Evolutionary conservation across 306 rosid species (phyloP), one percentile per base, ranked within the genome.

Genomic region (Fragaria nilgerrensis): DNA sequence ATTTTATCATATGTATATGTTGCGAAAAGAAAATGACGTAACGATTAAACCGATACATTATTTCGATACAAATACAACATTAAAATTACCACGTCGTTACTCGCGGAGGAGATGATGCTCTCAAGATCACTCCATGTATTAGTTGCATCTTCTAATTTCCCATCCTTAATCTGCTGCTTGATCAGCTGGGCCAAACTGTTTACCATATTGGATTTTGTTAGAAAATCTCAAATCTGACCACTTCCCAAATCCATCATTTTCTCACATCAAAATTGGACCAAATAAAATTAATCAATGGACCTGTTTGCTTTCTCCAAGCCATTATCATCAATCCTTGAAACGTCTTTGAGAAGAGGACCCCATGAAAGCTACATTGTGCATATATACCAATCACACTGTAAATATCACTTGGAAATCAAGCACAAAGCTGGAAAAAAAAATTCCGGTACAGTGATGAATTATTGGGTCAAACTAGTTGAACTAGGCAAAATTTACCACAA

Each of bases 291-390:
- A 68, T 32, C 22, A 9, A 80, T 36, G 66, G 49, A 89, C 98
- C 86, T 80, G 88, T 89, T 84, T 75, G 97, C 86, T 70, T 62
- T 48, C 79, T 85, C 79, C 63, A 90, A 68, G 34, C 96, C 93
- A 58, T 75, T 83, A 71, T 86, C 85, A 41, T 88, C 97, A 29
- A 95, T 82, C 43, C 99, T 65, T 10, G 99, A 95, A 19, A 95
- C 75, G 53, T 92, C 97, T 82, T 90, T 89, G 45, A 95, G 97
- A 74, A 95, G 96, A 75, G 97, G 96, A 81, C 96, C 99, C 99
- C 99, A 95, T 48, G 99, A 89, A 55, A 82, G 68, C 99, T 95
- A 84, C 71, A 82, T 39, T 56, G 50, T 72, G 27, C 23, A 43
- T 23, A 67, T 1, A 41, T 3, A 41, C 49, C 61, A 39, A 52